These are phyloP conservation scores for Gossypium thurberi DNA, from an alignment of 345 rosid genomes.

Conservation along the genomic window DNA sequence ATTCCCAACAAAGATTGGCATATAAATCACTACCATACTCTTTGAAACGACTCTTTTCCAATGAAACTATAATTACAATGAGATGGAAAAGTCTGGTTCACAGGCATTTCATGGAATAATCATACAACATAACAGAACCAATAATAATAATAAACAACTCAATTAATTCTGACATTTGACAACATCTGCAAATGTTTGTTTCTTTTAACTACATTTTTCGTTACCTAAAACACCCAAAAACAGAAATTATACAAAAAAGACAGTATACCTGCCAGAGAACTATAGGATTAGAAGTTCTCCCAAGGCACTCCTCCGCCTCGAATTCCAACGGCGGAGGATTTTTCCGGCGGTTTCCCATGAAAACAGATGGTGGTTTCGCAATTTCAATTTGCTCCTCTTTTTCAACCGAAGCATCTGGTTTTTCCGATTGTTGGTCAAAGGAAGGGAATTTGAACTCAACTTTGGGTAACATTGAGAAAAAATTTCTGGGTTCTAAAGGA, in stretches of 20 bases:
- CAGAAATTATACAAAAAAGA: not conserved
- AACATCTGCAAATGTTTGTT: not conserved
- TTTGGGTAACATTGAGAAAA: conserved; percentile 15
- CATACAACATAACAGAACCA: not conserved
- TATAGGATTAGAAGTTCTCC: conserved; percentile 46
- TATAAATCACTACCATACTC: not conserved
- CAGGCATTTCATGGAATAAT: not conserved
- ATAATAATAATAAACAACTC: not conserved
- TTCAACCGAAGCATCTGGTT: conserved; percentile 15
- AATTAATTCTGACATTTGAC: not conserved
- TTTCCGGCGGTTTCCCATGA: conserved; percentile 25
- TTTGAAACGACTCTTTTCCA: not conserved
- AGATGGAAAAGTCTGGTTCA: not conserved
- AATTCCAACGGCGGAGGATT: conserved; percentile 23
- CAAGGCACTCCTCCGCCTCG: conserved; percentile 33
- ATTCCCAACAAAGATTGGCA: not conserved
- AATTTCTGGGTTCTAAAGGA: not conserved
- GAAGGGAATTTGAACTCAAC: conserved; percentile 27
- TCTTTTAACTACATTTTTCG: not conserved
- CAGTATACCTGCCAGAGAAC: conserved; percentile 49
- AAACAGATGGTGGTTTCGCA: conserved; percentile 24
- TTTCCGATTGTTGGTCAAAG: conserved; percentile 13
- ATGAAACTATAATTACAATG: not conserved
- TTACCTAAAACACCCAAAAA: not conserved
- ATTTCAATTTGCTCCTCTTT: conserved; percentile 8